Evolutionary conservation across 495 filamentous ascomycete genomes (phyloP).

Genomic region (Stereocaulon alpinum): DNA sequence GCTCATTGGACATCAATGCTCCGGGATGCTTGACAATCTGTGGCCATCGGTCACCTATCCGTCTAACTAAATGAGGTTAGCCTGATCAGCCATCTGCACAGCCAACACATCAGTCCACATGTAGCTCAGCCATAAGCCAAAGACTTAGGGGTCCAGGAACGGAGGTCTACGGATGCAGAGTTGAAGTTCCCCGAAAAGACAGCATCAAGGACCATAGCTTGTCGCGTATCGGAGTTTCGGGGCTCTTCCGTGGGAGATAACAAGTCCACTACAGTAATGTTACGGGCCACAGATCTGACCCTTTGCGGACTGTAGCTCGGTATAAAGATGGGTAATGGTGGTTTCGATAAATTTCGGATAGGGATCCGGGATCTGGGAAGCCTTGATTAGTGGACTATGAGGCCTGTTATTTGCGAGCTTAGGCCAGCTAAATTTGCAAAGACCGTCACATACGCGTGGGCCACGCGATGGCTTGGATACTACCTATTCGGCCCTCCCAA

Average conservation of each 20-base stretch:
- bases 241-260: background rate
- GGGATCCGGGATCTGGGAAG: background rate
- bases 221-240: background rate
- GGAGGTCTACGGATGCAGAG: background rate
- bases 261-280: too few relatives aligned
- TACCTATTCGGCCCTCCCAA: too few relatives aligned
- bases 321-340: background rate
- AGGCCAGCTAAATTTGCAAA: background rate
- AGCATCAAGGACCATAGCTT: background rate
- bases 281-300: too few relatives aligned
- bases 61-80: background rate
- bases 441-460: background rate
- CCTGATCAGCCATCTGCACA: background rate
- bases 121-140: background rate
- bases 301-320: too few relatives aligned
- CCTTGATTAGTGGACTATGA: background rate
- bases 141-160: background rate
- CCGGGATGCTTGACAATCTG: background rate
- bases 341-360: background rate
- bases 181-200: background rate
- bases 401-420: background rate
- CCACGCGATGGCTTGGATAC: too few relatives aligned
- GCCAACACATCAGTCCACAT: slow-evolving; percentile 4
- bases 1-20: too few relatives aligned
- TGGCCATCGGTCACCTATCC: background rate